These are phyloP conservation scores for Penicillium nordicum DNA, from an alignment of 2,329 filamentous ascomycete species.

Conservation along the genomic window DNA sequence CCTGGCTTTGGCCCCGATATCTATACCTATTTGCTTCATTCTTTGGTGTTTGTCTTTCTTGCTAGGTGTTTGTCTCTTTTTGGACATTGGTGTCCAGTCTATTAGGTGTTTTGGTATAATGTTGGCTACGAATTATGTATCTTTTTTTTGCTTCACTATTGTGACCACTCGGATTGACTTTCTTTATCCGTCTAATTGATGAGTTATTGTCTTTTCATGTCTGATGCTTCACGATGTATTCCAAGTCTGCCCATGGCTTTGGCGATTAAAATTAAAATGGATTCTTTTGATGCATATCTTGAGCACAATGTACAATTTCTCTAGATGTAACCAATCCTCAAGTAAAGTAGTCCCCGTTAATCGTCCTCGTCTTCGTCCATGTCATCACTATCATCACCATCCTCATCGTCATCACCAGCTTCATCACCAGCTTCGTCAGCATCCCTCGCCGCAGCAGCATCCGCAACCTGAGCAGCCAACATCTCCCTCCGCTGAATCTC, in stretches of 20 bases:
- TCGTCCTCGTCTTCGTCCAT: not conserved
- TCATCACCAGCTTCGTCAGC: conserved; percentile 26
- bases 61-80: conserved; percentile 2
- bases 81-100: conserved; percentile 4
- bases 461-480: conserved; percentile 28
- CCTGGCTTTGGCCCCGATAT: not conserved
- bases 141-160: not conserved
- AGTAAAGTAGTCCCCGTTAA: not conserved
- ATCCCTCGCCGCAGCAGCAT: conserved; percentile 24
- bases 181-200: conserved; percentile 10
- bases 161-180: not conserved
- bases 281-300: not conserved
- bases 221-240: conserved; percentile 16
- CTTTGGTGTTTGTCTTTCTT: not conserved
- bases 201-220: conserved; percentile 5
- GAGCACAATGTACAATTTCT: not conserved
- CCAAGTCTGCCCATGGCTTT: not conserved
- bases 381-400: not conserved
- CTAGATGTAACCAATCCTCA: not conserved
- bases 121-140: conserved; percentile 1
- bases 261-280: conserved; percentile 12
- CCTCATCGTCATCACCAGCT: conserved; percentile 14
- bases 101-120: conserved; percentile 1
- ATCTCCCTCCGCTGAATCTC: conserved; percentile 32
- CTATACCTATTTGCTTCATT: conserved; percentile 1